Percentiles rank a stretch among this genome's conserved stretches.
Conservation (phyloP, 805 yeast genomes). For the Cyberlindnera euphorbiae region DNA sequence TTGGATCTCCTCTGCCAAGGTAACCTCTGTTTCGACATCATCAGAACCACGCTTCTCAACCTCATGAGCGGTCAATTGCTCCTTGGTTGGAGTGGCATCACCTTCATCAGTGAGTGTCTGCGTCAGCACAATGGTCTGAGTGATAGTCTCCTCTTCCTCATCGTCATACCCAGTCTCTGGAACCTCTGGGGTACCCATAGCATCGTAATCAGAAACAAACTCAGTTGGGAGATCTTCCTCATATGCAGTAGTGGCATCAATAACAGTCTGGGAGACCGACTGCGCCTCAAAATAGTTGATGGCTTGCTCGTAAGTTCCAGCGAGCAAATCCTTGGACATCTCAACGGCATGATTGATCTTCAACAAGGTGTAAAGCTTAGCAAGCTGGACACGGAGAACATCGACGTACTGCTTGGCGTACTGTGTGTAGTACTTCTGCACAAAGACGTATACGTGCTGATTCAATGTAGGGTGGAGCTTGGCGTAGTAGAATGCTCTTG, state of each 20-base stretch:
- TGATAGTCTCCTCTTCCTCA: constrained; percentile 5
- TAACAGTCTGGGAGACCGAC: constrained; percentile 1
- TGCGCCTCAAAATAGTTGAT: constrained; percentile 9
- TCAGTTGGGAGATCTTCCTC: constrained; percentile 13
- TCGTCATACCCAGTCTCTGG: constrained; percentile 5
- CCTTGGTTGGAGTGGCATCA: constrained; percentile 5
- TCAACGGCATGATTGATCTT: constrained; percentile 18
- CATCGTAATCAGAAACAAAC: constrained; percentile 6
- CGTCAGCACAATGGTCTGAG: background rate
- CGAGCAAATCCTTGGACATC: constrained; percentile 13
- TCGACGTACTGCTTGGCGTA: constrained; percentile 11
- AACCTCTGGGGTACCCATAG: constrained; percentile 10
- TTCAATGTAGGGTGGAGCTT: constrained; percentile 6
- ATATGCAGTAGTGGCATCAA: constrained; percentile 8
- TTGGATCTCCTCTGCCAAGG: constrained; percentile 32
- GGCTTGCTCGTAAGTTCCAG: constrained; percentile 17
- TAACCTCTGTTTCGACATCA: constrained; percentile 5
- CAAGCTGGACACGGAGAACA: background rate
- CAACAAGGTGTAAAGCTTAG: constrained; percentile 15
- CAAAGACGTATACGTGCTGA: background rate
- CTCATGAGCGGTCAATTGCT: constrained; percentile 3
- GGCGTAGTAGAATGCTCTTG: constrained; percentile 6
- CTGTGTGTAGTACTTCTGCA: constrained; percentile 4
- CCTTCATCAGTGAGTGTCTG: constrained; percentile 5
- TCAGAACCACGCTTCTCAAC: constrained; percentile 8